Evolutionary conservation across 805 yeast species (phyloP), one percentile per base, ranked within the genome.

Genomic region (Candida schatavii): DNA sequence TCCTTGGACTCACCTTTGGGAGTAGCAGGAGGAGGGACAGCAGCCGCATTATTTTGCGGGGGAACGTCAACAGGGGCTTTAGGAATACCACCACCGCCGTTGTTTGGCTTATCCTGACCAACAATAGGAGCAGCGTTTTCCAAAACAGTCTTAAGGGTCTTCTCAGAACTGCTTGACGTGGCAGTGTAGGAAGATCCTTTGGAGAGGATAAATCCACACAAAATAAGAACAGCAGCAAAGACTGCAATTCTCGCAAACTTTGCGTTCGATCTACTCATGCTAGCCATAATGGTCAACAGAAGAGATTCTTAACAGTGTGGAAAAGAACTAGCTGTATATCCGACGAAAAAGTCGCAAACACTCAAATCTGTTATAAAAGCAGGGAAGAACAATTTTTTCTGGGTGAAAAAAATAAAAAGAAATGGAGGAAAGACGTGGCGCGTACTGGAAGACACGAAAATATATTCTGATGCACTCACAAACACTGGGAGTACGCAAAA

Each of bases 161-260:
- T n/a, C 6, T 11, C 11, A 7, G 15, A 9, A 29, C 17, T n/a
- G 4, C 27, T 7, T 13, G 22, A 9, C 4, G 30, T 18, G 19
- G 41, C 40, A 19, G 37, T 37, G 43, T 60, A 62, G 11, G 62
- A 50, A 9, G 68, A 62, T 19, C 71, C 72, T 37, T 59, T 54
- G 20, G 71, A 57, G 37, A 66, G 64, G 32, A 66, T 59, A 42
- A 50, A 66, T 5, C 70, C 70, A 50, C 71, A 65, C 20, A 48
- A 54, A 36, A 66, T 56, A 48, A 66, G 56, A 15, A 66, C 49
- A 22, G 63, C 49, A 25, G 72, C 72, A 46, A 66, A 66, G 11
- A 65, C 46, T 37, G 62, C 70, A 48, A 66, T 65, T 43, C 72
- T 51, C 29, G 64, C 50, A 39, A 66, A 52, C 45, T 71, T 62